Evolutionary conservation across 2,329 filamentous ascomycete species (phyloP), one percentile per base, ranked within the genome.

Genomic region (Tolypocladium inflatum): DNA sequence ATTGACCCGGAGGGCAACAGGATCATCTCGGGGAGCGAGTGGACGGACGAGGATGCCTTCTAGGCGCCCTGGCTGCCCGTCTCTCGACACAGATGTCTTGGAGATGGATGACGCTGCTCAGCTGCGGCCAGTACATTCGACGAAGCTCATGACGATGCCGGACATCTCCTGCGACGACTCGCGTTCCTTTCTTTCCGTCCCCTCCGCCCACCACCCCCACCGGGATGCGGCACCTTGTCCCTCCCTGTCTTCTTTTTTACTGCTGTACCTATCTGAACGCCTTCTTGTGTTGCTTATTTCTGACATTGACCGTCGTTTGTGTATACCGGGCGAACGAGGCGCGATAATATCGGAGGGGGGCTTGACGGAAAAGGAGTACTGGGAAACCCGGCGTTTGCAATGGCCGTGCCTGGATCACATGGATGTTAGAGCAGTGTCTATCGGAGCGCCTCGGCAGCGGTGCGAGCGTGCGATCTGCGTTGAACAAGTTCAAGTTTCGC

Each of bases 31-130:
- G 82, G 81, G 15, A 85, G 83, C 69, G 84, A 87, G 66, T 87
- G 84, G 84, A 85, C 83, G 2, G 84, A 87, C 61, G 84, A 86
- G 67, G 83, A 86, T 68, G 80, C 76, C 41, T 85, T 78, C 65
- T 84, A 66, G 74, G 19, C 2, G 21, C 26, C 33, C n/a, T 15
- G 38, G 2, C 37, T 38, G 37, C 13, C 37, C 4, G 11, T 38
- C 37, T 38, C 13, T 15, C 4, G 37, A 38, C 37, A 15, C 4
- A 11, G 13, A 17, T 6, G 35, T 37, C 11, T 37, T 37, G 35
- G 11, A 37, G 9, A 4, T 33, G 11, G 35, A 13, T 5, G 35
- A 37, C 3, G 41, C 19, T 43, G 7, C n/a, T 26, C 43, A 10
- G 48, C 48, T 19, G 15, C 3, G 23, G 35, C 37, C 15, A 48